phyloP scores from a whole-genome alignment of 2,329 filamentous ascomycete genomes.

The Keithomyces neogunnii region DNA sequence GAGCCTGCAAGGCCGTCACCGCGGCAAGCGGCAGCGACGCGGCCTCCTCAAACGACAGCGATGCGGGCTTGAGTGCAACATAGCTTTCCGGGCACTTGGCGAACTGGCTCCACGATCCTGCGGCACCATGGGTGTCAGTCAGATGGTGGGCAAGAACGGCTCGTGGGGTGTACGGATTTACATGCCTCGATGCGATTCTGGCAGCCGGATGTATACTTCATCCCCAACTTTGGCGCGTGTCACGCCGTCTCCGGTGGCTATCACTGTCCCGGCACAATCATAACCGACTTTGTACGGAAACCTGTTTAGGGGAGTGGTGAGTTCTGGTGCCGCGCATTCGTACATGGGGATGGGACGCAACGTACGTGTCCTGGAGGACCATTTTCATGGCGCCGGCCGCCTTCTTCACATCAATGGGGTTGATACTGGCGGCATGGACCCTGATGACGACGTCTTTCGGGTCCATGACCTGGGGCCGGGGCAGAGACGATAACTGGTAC shows the following conservation, averaged over 20 bases:
- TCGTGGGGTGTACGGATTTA: background rate
- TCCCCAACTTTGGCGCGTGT: constrained; percentile 22
- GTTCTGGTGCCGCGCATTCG: background rate
- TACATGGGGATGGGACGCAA: background rate
- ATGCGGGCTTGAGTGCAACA: constrained; percentile 29
- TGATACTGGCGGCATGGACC: constrained; percentile 34
- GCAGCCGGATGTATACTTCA: constrained; percentile 15
- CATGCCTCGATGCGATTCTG: constrained; percentile 13
- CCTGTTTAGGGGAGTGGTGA: constrained; percentile 5
- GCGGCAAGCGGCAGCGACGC: constrained; percentile 34
- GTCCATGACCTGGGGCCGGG: constrained; percentile 14
- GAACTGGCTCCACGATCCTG: constrained; percentile 29
- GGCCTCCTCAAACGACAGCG: constrained; percentile 31
- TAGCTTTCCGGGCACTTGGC: constrained; percentile 21
- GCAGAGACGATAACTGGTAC: constrained; percentile 11
- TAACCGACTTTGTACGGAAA: constrained; percentile 36
- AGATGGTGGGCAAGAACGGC: background rate
- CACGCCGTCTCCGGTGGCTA: constrained; percentile 23
- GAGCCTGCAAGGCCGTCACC: constrained; percentile 30
- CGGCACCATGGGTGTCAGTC: background rate
- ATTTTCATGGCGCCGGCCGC: constrained; percentile 26
- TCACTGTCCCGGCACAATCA: constrained; percentile 30
- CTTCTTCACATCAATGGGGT: constrained; percentile 35
- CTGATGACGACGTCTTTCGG: constrained; percentile 23
- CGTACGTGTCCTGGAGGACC: constrained; percentile 22